Evolutionary conservation across 805 yeast genomes (phyloP), one percentile per base, ranked within the genome.

Genomic region (Saccharomycopsis amapae): DNA sequence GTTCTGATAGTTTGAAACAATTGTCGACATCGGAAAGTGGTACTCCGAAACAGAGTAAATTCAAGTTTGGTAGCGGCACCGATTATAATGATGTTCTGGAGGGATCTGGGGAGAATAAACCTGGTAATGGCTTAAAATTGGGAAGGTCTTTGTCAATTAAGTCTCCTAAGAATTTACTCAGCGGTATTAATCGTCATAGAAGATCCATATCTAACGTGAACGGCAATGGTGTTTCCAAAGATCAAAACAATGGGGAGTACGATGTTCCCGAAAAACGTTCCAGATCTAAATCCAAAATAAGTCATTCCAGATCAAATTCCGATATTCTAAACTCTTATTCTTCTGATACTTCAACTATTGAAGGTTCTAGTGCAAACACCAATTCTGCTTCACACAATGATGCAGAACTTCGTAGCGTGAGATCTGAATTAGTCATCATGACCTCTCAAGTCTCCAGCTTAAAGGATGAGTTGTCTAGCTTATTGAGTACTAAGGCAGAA

Each of bases 391-490:
- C 49, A 4, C 55, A 52, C n/a, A 49, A 60, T 47, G 64, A 64
- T 50, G 46, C 73, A 51, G 56, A 63, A 20, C 52, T 74, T 44
- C 64, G 71, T 42, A 56, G 62, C n/a, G 45, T 74, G 46, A 71
- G 67, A 42, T 54, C 60, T 31, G 72, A 69, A 49, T 54, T 79
- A 10, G 57, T 62, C 13, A 61, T 60, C 34, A 68, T 72, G 50
- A 66, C 33, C 31, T 58, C 67, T 1, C 62, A 67, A 1, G 76
- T 73, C 51, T 67, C 71, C 2, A 59, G 60, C 4, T 53, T 81
- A 30, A 47, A 65, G 18, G 66, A 63, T 36, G 87, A 82, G 33
- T 68, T 83, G 12, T 72, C 68, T 40, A 71, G 64, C 17, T 63
- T 87, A 51, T 69, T 63, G 25, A 49, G 55, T 0, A 71, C 72